Evolutionary conservation across 2,329 filamentous ascomycete genomes (phyloP), one percentile per base, ranked within the genome.

Genomic region (Microcyclospora tardicrescens): DNA sequence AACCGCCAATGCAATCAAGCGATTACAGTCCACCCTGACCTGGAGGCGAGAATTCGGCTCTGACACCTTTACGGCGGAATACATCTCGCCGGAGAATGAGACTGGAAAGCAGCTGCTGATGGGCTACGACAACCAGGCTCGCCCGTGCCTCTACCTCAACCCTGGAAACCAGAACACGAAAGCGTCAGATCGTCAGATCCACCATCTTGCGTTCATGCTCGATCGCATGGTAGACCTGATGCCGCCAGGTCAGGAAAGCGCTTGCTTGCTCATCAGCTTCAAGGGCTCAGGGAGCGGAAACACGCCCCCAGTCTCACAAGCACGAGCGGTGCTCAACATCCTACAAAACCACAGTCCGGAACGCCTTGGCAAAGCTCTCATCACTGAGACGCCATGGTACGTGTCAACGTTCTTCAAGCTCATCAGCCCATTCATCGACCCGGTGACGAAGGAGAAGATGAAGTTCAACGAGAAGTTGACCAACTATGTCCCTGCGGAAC

Each of bases 321-420:
- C 82, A 5, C 77, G 82, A 50, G 80, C 93, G 65, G 82, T 87
- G n/a, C 66, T 98, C 51, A 72, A 80, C 58, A 93, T 98, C 50
- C 69, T 98, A 44, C 91, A 98, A 65, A 87, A 81, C 48, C 87
- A 98, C 64, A 96, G 96, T 58, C 91, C 91, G 0, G 91, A 98
- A 67, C 71, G 91, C 39, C 67, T 98, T 27, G 91, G 91, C 34
- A 77, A 81, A 52, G 87, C 89, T 3, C 71, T 96, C 52, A 84
- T 96, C 44, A 83, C 87, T 49, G 93, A 96, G 50, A 75, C 94
- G 35, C 89, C 89, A 1, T 95, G 84, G 77, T 73, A 93, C 46
- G 84, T 96, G 44, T 80, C 76, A 61, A 83, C 83, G 36, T 98
- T 98, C 72, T 93, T 96, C 72, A 95, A 93, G 64, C 68, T 95